These are phyloP conservation scores for Coemansia reversa DNA, from an alignment of 192 early-diverging fungal species.

Conservation along the genomic window DNA sequence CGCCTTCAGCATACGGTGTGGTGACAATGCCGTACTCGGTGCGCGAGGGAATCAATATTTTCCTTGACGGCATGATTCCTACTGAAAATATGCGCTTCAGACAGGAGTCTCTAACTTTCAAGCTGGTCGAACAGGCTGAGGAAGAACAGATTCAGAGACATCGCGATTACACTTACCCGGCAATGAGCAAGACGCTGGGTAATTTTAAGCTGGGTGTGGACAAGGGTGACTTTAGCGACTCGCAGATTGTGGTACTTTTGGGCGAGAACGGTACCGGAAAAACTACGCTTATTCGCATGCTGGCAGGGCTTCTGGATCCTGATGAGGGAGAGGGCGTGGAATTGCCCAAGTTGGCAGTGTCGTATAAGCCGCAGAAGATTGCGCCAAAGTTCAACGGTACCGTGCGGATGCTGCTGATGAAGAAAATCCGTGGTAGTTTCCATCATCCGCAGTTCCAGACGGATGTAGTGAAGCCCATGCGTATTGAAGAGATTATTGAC, in stretches of 20 bases:
- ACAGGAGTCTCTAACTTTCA: conserved; percentile 92
- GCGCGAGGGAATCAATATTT: conserved; percentile 98
- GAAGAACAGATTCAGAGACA: conserved; percentile 68
- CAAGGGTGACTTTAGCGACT: conserved; percentile 88
- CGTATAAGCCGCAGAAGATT: conserved; percentile 98
- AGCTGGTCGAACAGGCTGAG: conserved; percentile 85
- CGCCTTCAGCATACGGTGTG: conserved; percentile 94
- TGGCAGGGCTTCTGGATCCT: conserved; percentile 79
- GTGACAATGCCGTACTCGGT: conserved; percentile 96
- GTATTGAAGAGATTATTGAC: conserved; percentile 92
- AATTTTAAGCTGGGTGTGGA: conserved; percentile 79
- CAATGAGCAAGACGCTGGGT: conserved; percentile 83
- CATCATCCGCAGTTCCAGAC: conserved; percentile 95
- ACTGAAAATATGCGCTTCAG: conserved; percentile 99
- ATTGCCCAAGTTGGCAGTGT: conserved; percentile 83
- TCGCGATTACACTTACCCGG: conserved; percentile 81
- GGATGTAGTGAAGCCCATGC: conserved; percentile 92
- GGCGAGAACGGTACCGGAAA: conserved; percentile 98
- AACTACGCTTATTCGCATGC: conserved; percentile 93
- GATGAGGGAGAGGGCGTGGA: conserved; percentile 73
- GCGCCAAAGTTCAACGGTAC: conserved; percentile 91
- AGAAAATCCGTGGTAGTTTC: conserved; percentile 81
- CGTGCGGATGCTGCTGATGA: conserved; percentile 88
- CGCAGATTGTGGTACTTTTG: conserved; percentile 96
- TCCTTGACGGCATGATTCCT: conserved; percentile 94